Evolutionary conservation across 2,329 filamentous ascomycete species (phyloP), one percentile per base, ranked within the genome.

Genomic region (Xylaria hypoxylon): DNA sequence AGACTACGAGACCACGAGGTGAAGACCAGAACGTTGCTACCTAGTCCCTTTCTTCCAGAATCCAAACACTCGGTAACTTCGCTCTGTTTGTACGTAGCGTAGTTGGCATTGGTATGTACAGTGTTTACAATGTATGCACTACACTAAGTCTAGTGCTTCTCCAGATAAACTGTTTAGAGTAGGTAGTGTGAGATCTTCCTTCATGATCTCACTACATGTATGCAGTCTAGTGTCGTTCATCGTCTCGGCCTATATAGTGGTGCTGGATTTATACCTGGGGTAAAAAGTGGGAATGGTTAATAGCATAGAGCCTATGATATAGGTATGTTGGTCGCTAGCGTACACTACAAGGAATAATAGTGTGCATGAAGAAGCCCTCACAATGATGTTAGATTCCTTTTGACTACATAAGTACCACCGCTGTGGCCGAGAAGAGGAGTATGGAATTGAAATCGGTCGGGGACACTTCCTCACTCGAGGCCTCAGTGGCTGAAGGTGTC

Each of bases 11-110:
- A 64, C 50, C 64, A 63, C 55, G 55, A 57, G 56, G 35, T 48
- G 13, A 15, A 38, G 53, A 40, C 42, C 44, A 33, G 55, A 33
- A 53, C 5, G 33, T 35, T 45, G 35, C 56, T 38, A 38, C 8
- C 28, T 56, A 57, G 64, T 51, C 44, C 61, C 56, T 52, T 64
- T 57, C 51, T 15, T 57, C 51, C 10, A 55, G 65, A 62, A 62
- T 33, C 65, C 65, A 62, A 52, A 45, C 59, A 4, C 22, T 68
- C 62, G 65, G 65, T 53, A 68, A 55, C 52, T 52, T 47, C 51
- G 40, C 55, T n/a, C 28, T 44, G 44, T 28, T 3, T 28, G 35
- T 2, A 11, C 8, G 33, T 38, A 38, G 35, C 13, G 35, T 38
- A 38, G 33, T 33, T 33, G 11, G 31, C 31, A 33, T 47, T 11